Conservation (phyloP, 257 asterid species). For the Vinca minor region DNA sequence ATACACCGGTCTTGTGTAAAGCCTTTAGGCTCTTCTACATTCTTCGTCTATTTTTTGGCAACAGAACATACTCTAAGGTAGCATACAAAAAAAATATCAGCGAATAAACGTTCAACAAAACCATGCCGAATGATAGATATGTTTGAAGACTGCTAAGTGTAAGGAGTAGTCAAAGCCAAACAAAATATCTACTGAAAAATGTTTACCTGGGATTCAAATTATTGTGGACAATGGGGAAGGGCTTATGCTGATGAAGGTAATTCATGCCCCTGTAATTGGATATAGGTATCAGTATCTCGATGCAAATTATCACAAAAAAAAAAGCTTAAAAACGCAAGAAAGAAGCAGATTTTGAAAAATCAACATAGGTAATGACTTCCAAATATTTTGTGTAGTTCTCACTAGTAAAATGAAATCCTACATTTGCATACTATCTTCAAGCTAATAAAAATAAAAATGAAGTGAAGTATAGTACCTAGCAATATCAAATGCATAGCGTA, state of each 20-base stretch:
- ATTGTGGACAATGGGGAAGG: conserved; percentile 53
- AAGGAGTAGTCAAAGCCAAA: not conserved
- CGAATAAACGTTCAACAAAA: not conserved
- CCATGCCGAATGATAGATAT: not conserved
- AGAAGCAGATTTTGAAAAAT: not conserved
- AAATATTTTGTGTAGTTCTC: not conserved
- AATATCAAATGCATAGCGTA: conserved; percentile 56
- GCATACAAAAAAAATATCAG: not conserved
- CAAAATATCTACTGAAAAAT: not conserved
- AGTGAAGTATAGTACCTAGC: conserved; percentile 34
- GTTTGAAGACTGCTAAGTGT: not conserved
- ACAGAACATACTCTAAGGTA: not conserved
- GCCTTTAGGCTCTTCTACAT: not conserved
- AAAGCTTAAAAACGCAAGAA: not conserved
- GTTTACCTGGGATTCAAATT: conserved; percentile 41
- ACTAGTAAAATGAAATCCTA: conserved; percentile 2
- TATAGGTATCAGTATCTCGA: not conserved
- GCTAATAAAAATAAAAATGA: not conserved
- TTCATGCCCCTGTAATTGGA: conserved; percentile 47
- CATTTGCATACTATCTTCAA: not conserved
- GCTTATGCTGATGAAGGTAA: conserved; percentile 61
- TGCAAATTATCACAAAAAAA: not conserved
- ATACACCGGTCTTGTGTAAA: not conserved
- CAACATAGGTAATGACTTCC: not conserved
- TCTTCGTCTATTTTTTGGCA: not conserved